Conservation (phyloP, 2,329 filamentous ascomycete genomes). For the Tolypocladium pustulatum region DNA sequence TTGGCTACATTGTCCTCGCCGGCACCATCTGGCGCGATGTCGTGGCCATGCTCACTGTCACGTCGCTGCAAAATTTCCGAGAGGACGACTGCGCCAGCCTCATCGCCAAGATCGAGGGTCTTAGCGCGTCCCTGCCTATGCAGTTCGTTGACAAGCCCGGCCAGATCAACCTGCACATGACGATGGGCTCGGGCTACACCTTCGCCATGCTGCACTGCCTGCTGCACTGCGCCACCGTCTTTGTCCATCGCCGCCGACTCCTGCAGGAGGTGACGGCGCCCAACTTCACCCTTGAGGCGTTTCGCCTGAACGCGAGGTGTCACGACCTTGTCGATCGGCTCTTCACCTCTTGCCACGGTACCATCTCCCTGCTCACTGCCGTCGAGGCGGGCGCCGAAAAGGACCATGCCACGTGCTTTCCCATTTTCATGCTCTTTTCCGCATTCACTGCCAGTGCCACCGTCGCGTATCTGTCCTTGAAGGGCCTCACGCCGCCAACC, state of each 20-base stretch:
- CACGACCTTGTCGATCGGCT: constrained; percentile 46
- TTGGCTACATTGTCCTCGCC: constrained; percentile 50
- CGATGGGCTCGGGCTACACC: constrained; percentile 52
- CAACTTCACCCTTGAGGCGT: constrained; percentile 41
- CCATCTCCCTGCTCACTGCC: constrained; percentile 43
- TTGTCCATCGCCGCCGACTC: constrained; percentile 49
- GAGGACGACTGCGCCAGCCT: constrained; percentile 41
- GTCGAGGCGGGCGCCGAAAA: constrained; percentile 48
- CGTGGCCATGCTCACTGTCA: constrained; percentile 49
- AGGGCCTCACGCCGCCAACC: constrained; percentile 45
- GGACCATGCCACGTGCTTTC: constrained; percentile 48
- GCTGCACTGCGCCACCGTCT: constrained; percentile 49
- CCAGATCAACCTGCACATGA: constrained; percentile 52
- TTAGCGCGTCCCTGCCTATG: constrained; percentile 44
- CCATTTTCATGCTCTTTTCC: constrained; percentile 53
- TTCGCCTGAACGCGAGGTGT: constrained; percentile 37
- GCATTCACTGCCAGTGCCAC: constrained; percentile 52
- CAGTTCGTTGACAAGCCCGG: constrained; percentile 51
- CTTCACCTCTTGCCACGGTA: constrained; percentile 48
- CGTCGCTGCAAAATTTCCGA: constrained; percentile 38
- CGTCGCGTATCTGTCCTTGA: constrained; percentile 51
- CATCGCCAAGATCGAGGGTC: constrained; percentile 42
- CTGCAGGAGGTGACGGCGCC: constrained; percentile 45
- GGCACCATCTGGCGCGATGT: constrained; percentile 53
- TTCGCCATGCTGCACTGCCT: constrained; percentile 54